Evolutionary conservation across 1,284 basidiomycete species (phyloP).

Genomic region (Ustilago vetiveriae): DNA sequence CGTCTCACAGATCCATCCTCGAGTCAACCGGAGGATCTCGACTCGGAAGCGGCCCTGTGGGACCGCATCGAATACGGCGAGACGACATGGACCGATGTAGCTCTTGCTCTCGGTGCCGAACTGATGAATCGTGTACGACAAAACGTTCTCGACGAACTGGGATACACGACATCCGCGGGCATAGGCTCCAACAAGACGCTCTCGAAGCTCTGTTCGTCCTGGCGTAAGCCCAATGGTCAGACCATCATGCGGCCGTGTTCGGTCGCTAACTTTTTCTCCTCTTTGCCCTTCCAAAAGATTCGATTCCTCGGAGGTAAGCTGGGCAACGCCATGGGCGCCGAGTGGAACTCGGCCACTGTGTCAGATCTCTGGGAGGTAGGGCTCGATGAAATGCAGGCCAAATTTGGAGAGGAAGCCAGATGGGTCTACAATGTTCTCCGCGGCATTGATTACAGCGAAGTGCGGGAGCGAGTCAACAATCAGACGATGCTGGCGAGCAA

Average conservation of each 20-base stretch:
- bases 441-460: slow-evolving; percentile 91
- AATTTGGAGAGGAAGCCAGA: slow-evolving; percentile 79
- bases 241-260: slow-evolving; percentile 57
- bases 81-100: slow-evolving; percentile 88
- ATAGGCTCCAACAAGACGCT: slow-evolving; percentile 93
- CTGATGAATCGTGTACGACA: slow-evolving; percentile 80
- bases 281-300: slow-evolving; percentile 70
- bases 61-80: slow-evolving; percentile 49
- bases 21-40: slow-evolving; percentile 38
- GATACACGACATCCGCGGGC: slow-evolving; percentile 96
- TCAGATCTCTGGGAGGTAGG: slow-evolving; percentile 74
- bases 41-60: slow-evolving; percentile 38
- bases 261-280: slow-evolving; percentile 52
- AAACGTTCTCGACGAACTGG: slow-evolving; percentile 78
- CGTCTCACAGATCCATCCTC: slow-evolving; percentile 38
- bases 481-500: slow-evolving; percentile 64
- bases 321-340: slow-evolving; percentile 83
- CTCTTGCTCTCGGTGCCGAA: slow-evolving; percentile 86
- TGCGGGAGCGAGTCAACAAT: slow-evolving; percentile 69
- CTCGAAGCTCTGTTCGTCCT: slow-evolving; percentile 76
- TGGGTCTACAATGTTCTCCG: slow-evolving; percentile 81
- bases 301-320: slow-evolving; percentile 94
- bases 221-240: slow-evolving; percentile 61
- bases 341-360: slow-evolving; percentile 84
- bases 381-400: slow-evolving; percentile 80